Conservation (phyloP, 2,329 filamentous ascomycete species). For the Colletotrichum sp. region DNA sequence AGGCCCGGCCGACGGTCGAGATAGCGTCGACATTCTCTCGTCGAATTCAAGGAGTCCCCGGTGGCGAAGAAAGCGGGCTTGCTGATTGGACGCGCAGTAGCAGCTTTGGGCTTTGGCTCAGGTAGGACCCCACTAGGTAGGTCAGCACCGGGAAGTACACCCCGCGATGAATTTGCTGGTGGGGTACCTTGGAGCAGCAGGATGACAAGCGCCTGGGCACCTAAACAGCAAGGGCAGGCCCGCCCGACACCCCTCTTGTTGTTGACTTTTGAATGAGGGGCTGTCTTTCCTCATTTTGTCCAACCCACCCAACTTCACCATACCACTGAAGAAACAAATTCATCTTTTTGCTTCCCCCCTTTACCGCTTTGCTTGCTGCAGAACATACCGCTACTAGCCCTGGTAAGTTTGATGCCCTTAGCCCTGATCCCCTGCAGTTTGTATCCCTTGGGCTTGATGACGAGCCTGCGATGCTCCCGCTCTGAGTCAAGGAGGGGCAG, state of each 20-base stretch:
- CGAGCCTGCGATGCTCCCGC: not conserved
- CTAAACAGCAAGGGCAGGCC: slow-evolving; percentile 21
- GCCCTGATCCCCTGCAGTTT: not conserved
- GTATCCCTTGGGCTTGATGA: not conserved
- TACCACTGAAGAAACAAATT: slow-evolving; percentile 15
- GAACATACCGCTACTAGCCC: slow-evolving; percentile 15
- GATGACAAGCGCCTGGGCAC: slow-evolving; percentile 13
- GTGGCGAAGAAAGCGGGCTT: slow-evolving; percentile 9
- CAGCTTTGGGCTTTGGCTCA: slow-evolving; percentile 13
- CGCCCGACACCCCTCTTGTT: slow-evolving; percentile 22
- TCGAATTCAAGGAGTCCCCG: slow-evolving; percentile 5
- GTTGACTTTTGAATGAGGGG: slow-evolving; percentile 25
- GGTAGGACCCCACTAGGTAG: not conserved
- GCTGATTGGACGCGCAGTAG: slow-evolving; percentile 10
- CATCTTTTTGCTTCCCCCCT: slow-evolving; percentile 17
- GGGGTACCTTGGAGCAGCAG: not conserved
- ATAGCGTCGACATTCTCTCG: not conserved
- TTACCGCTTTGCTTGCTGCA: slow-evolving; percentile 3
- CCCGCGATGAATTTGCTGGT: not conserved
- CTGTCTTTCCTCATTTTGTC: slow-evolving; percentile 23
- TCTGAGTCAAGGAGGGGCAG: slow-evolving; percentile 15
- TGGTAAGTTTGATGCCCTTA: not conserved
- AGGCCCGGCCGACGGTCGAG: not conserved
- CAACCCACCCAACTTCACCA: slow-evolving; percentile 22
- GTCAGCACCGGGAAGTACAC: not conserved